Conservation (phyloP, 139 green algal genomes). For the Volvox reticuliferus region DNA sequence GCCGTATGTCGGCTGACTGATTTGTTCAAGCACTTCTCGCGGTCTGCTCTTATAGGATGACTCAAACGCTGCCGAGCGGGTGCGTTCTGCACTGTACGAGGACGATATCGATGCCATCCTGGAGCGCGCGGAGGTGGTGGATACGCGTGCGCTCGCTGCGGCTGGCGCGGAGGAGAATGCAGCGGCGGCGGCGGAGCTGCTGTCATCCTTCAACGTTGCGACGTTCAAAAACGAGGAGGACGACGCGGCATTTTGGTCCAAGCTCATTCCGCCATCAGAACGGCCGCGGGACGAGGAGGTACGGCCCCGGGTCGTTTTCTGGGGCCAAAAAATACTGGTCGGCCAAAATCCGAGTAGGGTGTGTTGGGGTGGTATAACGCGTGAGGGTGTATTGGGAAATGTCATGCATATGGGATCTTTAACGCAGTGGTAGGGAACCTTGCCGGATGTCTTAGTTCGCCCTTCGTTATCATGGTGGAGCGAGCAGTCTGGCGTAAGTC, state of each 20-base stretch:
- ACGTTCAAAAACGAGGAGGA: constrained; percentile 93
- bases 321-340: too few species aligned
- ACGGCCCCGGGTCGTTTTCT: too few species aligned
- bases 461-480: too few species aligned
- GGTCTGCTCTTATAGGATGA: not conserved
- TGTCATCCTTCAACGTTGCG: constrained; percentile 90
- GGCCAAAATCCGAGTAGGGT: too few species aligned
- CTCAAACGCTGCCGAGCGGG: constrained; percentile 34
- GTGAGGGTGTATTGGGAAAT: too few species aligned
- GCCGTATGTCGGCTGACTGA: not conserved
- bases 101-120: constrained; percentile 96
- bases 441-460: too few species aligned
- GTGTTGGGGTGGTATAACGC: too few species aligned
- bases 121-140: constrained; percentile 87
- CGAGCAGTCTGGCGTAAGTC: too few species aligned
- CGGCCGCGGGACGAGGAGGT: constrained; percentile 56
- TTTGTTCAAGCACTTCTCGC: not conserved
- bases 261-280: constrained; percentile 86
- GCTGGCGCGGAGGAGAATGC: not conserved
- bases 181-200: constrained; percentile 75
- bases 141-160: constrained; percentile 48
- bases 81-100: constrained; percentile 67
- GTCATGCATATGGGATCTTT: too few species aligned
- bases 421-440: too few species aligned
- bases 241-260: constrained; percentile 93